A percentile compares a stretch with the other conserved stretches of the same genome.
These are phyloP conservation scores for Monosporascus sp. DNA, from an alignment of 2,329 filamentous ascomycete genomes.

Conservation along the genomic window DNA sequence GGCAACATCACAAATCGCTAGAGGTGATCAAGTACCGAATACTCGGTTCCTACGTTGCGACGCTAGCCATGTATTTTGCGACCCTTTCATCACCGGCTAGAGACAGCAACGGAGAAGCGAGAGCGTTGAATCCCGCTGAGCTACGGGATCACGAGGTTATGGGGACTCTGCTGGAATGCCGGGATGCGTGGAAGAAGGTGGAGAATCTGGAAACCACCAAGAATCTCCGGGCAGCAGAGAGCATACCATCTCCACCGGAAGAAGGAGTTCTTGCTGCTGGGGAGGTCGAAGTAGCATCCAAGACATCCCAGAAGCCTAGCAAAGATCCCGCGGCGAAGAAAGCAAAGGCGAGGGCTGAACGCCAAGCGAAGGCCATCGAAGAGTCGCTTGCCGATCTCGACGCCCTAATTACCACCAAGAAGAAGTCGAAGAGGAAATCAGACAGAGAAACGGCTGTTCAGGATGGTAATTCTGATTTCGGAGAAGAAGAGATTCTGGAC, in stretches of 20 bases:
- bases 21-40: constrained; percentile 70
- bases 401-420: constrained; percentile 47
- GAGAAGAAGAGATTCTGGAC: constrained; percentile 78
- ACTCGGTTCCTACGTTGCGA: constrained; percentile 78
- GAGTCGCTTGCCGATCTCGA: constrained; percentile 67
- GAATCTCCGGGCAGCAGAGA: constrained; percentile 12
- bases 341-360: constrained; percentile 33
- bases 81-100: constrained; percentile 77
- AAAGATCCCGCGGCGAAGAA: constrained; percentile 22
- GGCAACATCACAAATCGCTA: constrained; percentile 47
- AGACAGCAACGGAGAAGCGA: constrained; percentile 45
- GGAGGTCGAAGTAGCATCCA: constrained; percentile 23
- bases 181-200: constrained; percentile 73
- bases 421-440: constrained; percentile 41
- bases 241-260: constrained; percentile 17
- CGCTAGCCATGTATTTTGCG: constrained; percentile 90
- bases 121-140: constrained; percentile 68
- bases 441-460: constrained; percentile 13
- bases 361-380: constrained; percentile 57
- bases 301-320: constrained; percentile 16
- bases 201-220: constrained; percentile 56
- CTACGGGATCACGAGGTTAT: constrained; percentile 89
- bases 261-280: constrained; percentile 29
- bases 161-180: constrained; percentile 73
- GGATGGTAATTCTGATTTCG: constrained; percentile 80